Evolutionary conservation across 2,329 filamentous ascomycete species (phyloP), one percentile per base, ranked within the genome.

Genomic region (Biscogniauxia mediterranea): DNA sequence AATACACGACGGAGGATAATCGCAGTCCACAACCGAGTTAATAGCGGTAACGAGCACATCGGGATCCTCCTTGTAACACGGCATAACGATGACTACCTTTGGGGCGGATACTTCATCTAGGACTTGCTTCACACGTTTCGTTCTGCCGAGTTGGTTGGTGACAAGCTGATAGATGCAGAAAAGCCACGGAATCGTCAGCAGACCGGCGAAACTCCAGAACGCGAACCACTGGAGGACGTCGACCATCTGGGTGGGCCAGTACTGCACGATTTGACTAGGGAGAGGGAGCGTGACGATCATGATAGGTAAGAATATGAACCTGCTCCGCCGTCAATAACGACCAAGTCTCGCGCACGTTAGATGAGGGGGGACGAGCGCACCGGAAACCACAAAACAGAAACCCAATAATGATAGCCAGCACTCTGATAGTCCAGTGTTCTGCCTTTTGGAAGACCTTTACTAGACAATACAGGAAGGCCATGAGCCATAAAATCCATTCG

Each of bases 31-130:
- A 38, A 98, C 89, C 0, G 94, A 97, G 77, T 97, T 89, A 68
- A 97, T 84, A 4, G 94, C 95, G 54, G 90, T 90, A 59, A 97
- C 82, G 54, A 98, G 83, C 13, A 96, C 84, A 0, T 91, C 89
- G 0, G 92, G 91, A 28, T 93, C 88, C 73, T 98, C 95, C 72
- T 95, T 92, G 79, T 97, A 98, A 72, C 93, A 96, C 4, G 94
- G 95, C 93, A 98, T 97, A 61, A 98, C 89, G 62, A 98, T 90
- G 65, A 97, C 92, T 17, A 96, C 90, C 76, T 98, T 98, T 1
- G 94, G 95, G 0, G 95, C 93, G 0, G 89, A 93, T 2, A 85
- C 80, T 72, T 96, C 92, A 74, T 97, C 92, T 56, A 97, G 83
- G 0, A 92, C 86, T 65, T 91, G 85, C 73, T 96, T 93, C 72